Base-by-base conservation (phyloP, 1,284 basidiomycete genomes). In the Chalciporus sp. region DNA sequence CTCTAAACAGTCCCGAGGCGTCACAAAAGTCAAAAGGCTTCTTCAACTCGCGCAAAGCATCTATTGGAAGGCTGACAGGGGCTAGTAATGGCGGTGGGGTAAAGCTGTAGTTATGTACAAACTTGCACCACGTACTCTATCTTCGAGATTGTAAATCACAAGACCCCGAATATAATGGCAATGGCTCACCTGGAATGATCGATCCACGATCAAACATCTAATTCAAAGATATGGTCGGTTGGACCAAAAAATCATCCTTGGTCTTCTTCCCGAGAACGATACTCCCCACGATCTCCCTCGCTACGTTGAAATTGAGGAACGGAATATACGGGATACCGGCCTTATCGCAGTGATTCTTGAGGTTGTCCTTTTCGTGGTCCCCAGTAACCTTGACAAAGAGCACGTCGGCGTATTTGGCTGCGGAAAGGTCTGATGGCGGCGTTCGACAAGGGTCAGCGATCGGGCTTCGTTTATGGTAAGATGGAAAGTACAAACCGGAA, bases 351-450 rank as follows among this genome's bases (percentile, higher is more conserved):
- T 91, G 95, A 27, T 79, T 80, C 52, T 86, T 84, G 7, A 98
- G 78, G 67, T 97, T 94, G 65, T 94, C 95, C 3, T 54, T 63
- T 63, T 93, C 90, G 46, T 86, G 88, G 58, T 84, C 84, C 0
- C 75, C 75, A 65, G 91, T 92, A 63, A 81, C 72, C 73, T 97
- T 97, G 58, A 95, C 93, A 70, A 96, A 96, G 26, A 98, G 80
- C 17, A 94, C 75, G 72, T 97, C 93, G 19, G 95, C 93, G 62
- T 95, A 91, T 52, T 79, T 79, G 0, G 95, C 95, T 2, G 95
- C 95, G 9, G 90, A 93, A 72, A 97, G 83, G 71, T 96, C 94
- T 89, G 65, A 11, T 7, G 50, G 46, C 35, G 28, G 56, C 40
- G 47, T 41, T n/a, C 11, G 35, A 37, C 14, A 16, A 1, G 35